Base-by-base conservation (phyloP, 257 asterid species). In the Plantago major region DNA sequence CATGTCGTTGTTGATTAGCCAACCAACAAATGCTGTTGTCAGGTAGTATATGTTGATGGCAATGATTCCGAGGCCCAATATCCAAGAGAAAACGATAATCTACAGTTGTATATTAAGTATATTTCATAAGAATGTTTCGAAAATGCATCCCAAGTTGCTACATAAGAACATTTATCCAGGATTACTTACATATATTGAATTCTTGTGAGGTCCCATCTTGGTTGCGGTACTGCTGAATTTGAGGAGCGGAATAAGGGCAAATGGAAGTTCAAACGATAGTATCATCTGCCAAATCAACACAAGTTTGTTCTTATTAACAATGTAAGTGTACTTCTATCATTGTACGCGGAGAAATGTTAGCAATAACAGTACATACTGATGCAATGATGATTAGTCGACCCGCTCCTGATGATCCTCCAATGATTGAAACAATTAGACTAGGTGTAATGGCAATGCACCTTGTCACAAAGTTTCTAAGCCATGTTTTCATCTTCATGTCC, bases 351-450 rank as follows among this genome's bases (percentile, higher is more conserved):
- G 8, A 33, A 33, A 33, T 7, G 40, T 4, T 4, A 33, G 40
- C 40, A 33, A 11, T 33, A 14, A 4, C 10, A 0, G 38, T 55
- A 76, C 82, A n/a, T 61, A 92, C 98, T 65, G 97, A 92, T 70
- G 98, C 98, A 9, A 92, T 88, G 72, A 92, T 84, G 70, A 92
- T 92, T 9, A 92, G 75, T 17, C 86, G 84, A 13, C 97, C 97
- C 7, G 98, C 95, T 46, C 89, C 95, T 0, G 95, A 71, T 28
- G 98, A 66, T 47, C 98, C 98, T 59, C 98, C 98, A 30, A 92
- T 82, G 5, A 84, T 81, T 0, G 97, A 74, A 46, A 89, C 96
- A 48, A 92, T 22, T 28, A 92, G 80, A 72, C 98, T 92, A 5
- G 97, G 98, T 22, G 87, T 68, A 68, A 92, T 92, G 9, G 98